Conservation (phyloP, 2,329 filamentous ascomycete genomes). For the Fusarium sp. region DNA sequence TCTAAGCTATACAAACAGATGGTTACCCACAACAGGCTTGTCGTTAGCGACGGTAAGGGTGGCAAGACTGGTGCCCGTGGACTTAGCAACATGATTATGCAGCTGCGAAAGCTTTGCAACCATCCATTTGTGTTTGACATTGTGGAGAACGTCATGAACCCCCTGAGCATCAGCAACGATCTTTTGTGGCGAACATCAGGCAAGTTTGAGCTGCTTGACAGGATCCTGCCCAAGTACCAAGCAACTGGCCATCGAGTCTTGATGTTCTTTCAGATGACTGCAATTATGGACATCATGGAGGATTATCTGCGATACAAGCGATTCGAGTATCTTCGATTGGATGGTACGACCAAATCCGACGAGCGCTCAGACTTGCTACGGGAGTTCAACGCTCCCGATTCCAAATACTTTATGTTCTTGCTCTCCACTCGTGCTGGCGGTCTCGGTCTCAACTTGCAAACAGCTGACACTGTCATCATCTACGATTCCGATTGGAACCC, state of each 20-base stretch:
- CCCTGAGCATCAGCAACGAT: slow-evolving; percentile 88
- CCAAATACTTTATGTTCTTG: slow-evolving; percentile 96
- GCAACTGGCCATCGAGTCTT: slow-evolving; percentile 92
- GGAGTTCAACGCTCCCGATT: slow-evolving; percentile 89
- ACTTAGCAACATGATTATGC: slow-evolving; percentile 99
- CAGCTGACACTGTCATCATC: slow-evolving; percentile 98
- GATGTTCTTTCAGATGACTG: slow-evolving; percentile 99
- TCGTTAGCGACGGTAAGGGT: slow-evolving; percentile 94
- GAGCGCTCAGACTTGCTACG: slow-evolving; percentile 92
- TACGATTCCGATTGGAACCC: slow-evolving; percentile 99
- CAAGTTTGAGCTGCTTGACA: slow-evolving; percentile 96
- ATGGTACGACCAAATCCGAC: slow-evolving; percentile 97
- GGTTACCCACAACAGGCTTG: slow-evolving; percentile 93
- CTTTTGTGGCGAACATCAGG: slow-evolving; percentile 94
- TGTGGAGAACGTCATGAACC: slow-evolving; percentile 98
- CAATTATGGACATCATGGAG: slow-evolving; percentile 99
- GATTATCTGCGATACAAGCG: slow-evolving; percentile 90
- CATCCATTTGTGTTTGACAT: slow-evolving; percentile 99
- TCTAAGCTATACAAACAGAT: slow-evolving; percentile 97
- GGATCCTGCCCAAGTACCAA: slow-evolving; percentile 93
- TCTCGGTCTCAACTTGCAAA: slow-evolving; percentile 96
- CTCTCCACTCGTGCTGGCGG: slow-evolving; percentile 99
- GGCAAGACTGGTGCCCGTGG: slow-evolving; percentile 95
- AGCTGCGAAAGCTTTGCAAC: slow-evolving; percentile 97
- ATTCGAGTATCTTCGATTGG: slow-evolving; percentile 88